phyloP scores from a whole-genome alignment of 225 moss, liverwort and hornwort genomes.

The Ulota crispa region DNA sequence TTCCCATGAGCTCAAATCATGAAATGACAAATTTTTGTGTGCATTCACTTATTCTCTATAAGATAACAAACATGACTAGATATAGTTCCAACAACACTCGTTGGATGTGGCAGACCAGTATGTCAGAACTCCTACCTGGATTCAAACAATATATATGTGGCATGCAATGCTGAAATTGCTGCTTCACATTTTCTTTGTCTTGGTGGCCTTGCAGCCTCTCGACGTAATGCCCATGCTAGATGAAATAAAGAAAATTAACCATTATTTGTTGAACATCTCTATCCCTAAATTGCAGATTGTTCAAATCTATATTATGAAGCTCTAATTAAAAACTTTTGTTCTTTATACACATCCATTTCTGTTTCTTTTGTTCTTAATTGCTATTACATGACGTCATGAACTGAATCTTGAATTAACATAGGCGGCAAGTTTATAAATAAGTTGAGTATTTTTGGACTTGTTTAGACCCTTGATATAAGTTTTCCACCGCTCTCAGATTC shows the following conservation, averaged over 20 bases:
- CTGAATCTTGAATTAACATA: not conserved
- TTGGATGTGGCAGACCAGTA: constrained; percentile 79
- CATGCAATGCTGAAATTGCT: constrained; percentile 43
- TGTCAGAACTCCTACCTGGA: constrained; percentile 31
- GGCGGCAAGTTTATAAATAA: not conserved
- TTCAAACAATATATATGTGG: not conserved
- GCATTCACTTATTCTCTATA: constrained; percentile 63
- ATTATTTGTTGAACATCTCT: not conserved
- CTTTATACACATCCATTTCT: no score
- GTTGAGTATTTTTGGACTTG: constrained; percentile 26
- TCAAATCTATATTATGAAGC: not conserved
- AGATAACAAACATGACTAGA: constrained; percentile 70
- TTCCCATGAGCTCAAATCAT: not conserved
- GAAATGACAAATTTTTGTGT: not conserved
- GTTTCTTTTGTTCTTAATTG: not conserved
- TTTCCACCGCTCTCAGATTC: not conserved
- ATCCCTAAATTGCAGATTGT: not conserved
- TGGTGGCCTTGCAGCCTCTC: constrained; percentile 63
- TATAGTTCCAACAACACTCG: constrained; percentile 69
- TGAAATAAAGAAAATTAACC: constrained; percentile 6
- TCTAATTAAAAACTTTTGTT: not conserved
- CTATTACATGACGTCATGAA: no score
- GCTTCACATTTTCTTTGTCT: constrained; percentile 32
- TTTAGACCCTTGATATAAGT: constrained; percentile 15
- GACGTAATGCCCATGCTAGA: constrained; percentile 30